phyloP scores from a whole-genome alignment of 192 early-diverging fungal genomes.

The Coemansia sp. region DNA sequence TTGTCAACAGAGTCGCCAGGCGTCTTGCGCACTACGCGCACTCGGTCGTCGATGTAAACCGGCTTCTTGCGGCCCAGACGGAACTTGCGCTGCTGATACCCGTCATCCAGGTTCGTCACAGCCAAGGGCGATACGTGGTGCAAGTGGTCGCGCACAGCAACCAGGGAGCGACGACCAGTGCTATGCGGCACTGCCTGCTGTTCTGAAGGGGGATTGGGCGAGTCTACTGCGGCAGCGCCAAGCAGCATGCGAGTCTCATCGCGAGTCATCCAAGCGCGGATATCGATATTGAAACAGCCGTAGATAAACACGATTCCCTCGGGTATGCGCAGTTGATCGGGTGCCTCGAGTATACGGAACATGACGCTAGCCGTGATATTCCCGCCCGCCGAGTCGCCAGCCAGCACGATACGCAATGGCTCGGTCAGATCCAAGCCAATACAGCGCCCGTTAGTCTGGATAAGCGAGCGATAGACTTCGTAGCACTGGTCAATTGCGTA shows the following conservation, averaged over 20 bases:
- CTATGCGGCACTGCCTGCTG: slow-evolving; percentile 9
- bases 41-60: slow-evolving; percentile 33
- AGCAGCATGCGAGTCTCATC: slow-evolving; percentile 41
- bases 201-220: neutral
- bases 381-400: slow-evolving; percentile 96
- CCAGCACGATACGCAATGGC: slow-evolving; percentile 72
- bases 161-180: slow-evolving; percentile 28
- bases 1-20: neutral
- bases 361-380: slow-evolving; percentile 79
- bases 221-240: slow-evolving; percentile 4
- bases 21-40: slow-evolving; percentile 28
- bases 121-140: slow-evolving; percentile 68
- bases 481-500: slow-evolving; percentile 89
- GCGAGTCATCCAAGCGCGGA: slow-evolving; percentile 88
- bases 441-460: slow-evolving; percentile 72
- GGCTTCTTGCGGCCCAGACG: slow-evolving; percentile 8
- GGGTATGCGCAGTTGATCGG: slow-evolving; percentile 64
- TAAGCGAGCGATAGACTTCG: slow-evolving; percentile 77
- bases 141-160: slow-evolving; percentile 67
- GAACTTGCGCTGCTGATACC: slow-evolving; percentile 25
- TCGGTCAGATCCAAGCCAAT: slow-evolving; percentile 71
- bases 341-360: slow-evolving; percentile 74
- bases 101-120: slow-evolving; percentile 33
- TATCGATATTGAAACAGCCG: slow-evolving; percentile 87
- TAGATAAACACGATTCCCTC: slow-evolving; percentile 84